These are phyloP conservation scores for Aspergillus ibericus DNA, from an alignment of 2,329 filamentous ascomycete species.

Conservation along the genomic window DNA sequence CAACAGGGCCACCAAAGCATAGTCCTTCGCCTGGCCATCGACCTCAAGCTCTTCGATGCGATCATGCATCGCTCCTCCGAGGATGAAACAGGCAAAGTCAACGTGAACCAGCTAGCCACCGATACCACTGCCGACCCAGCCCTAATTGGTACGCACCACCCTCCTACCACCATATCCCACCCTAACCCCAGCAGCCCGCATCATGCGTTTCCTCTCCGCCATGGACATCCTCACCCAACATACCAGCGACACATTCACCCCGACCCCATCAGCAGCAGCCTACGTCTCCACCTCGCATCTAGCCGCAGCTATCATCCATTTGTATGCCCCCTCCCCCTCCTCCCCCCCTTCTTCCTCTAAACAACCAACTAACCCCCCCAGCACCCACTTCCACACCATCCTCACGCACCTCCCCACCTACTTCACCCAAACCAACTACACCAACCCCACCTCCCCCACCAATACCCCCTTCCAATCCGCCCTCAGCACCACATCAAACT, in stretches of 20 bases:
- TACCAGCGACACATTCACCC: neutral
- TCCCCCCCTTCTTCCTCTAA: neutral
- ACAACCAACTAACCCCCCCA: neutral
- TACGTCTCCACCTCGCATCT: neutral
- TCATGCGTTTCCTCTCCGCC: neutral
- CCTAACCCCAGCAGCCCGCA: neutral
- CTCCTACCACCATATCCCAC: neutral
- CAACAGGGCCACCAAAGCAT: neutral
- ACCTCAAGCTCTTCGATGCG: neutral
- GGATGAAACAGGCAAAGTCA: neutral
- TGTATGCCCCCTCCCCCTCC: neutral
- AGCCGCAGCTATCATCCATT: neutral
- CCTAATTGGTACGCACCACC: neutral
- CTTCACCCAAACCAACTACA: constrained; percentile 20
- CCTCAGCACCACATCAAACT: constrained; percentile 21
- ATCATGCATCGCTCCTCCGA: neutral
- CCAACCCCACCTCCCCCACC: constrained; percentile 26
- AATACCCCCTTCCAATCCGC: constrained; percentile 31
- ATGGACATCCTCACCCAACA: neutral
- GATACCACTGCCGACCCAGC: neutral
- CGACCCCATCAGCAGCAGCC: neutral
- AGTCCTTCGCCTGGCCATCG: neutral
- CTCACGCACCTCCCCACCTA: constrained; percentile 3
- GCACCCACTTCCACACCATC: constrained; percentile 7
- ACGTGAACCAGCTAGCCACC: neutral